A percentile compares a stretch with the other conserved stretches of the same genome.
Conservation (phyloP, 2,329 filamentous ascomycete genomes). For the Fusarium sterilihyphosum region DNA sequence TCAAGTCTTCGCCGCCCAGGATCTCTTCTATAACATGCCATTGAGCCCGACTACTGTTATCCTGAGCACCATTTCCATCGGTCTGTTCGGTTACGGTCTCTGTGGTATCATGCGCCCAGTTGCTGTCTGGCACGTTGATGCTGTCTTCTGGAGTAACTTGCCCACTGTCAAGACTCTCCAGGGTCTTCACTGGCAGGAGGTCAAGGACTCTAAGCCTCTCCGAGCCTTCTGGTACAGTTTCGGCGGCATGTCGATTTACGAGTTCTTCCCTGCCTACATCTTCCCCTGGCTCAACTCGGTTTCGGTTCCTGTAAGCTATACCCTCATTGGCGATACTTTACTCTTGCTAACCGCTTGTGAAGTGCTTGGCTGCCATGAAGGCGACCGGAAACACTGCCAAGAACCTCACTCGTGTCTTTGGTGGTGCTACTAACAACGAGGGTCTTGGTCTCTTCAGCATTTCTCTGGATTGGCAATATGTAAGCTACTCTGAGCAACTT, state of each 20-base stretch:
- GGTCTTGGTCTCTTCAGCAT: constrained; percentile 60
- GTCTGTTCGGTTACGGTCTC: constrained; percentile 65
- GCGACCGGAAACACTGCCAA: constrained; percentile 57
- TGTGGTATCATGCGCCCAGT: constrained; percentile 64
- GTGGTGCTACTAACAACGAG: constrained; percentile 62
- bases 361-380: constrained; percentile 62
- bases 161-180: constrained; percentile 65
- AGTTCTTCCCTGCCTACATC: constrained; percentile 65
- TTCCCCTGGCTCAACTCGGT: constrained; percentile 65
- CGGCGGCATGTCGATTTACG: constrained; percentile 58
- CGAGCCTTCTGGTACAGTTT: constrained; percentile 64
- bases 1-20: constrained; percentile 58
- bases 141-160: constrained; percentile 65
- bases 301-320: constrained; percentile 54
- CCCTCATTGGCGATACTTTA: accelerated
- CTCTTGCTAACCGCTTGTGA: neutral
- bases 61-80: constrained; percentile 62
- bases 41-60: constrained; percentile 58
- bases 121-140: constrained; percentile 64
- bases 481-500: constrained; percentile 44
- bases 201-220: constrained; percentile 61
- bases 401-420: constrained; percentile 60
- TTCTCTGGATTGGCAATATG: constrained; percentile 66
- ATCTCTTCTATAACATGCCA: constrained; percentile 62
- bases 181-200: constrained; percentile 62